Evolutionary conservation across 306 rosid species (phyloP).

Genomic region (Ochetophila trinervis): DNA sequence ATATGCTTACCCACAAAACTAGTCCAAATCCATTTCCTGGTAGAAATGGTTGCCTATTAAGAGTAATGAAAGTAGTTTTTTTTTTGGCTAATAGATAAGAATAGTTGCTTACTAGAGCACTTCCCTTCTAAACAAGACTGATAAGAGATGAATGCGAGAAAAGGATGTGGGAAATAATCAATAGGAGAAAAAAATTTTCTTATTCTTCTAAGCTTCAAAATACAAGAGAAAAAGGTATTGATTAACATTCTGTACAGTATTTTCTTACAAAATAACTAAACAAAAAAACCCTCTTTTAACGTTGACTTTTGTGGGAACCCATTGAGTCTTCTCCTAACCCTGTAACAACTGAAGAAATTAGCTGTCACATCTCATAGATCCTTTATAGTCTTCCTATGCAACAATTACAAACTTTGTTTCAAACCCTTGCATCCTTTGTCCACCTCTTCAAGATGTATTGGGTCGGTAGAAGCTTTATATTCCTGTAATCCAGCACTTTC

Average conservation of each 20-base stretch:
- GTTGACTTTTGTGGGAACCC: too few relatives aligned
- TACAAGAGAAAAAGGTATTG: not conserved
- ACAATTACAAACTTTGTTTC: constrained; percentile 8
- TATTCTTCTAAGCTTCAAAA: not conserved
- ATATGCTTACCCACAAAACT: too few relatives aligned
- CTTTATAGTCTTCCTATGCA: constrained; percentile 6
- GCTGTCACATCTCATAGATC: not conserved
- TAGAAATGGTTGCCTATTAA: not conserved
- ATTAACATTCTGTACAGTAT: constrained; percentile 11
- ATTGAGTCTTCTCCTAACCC: not conserved
- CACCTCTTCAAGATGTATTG: constrained; percentile 59
- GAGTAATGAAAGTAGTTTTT: too few relatives aligned
- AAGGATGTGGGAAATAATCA: not conserved
- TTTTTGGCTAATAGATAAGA: too few relatives aligned
- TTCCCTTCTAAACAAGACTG: not conserved
- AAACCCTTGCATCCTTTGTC: constrained; percentile 58
- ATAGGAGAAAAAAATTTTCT: not conserved
- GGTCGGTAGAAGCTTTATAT: constrained; percentile 52
- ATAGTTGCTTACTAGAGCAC: not conserved
- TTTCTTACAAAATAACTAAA: not conserved
- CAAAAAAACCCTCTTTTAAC: too few relatives aligned
- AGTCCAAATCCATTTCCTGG: too few relatives aligned
- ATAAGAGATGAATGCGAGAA: too few relatives aligned
- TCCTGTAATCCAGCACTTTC: constrained; percentile 57
- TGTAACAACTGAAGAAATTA: not conserved